Percentiles rank a stretch among this genome's conserved stretches.
Conservation (phyloP, 495 filamentous ascomycete genomes). For the Penicillium taxi region DNA sequence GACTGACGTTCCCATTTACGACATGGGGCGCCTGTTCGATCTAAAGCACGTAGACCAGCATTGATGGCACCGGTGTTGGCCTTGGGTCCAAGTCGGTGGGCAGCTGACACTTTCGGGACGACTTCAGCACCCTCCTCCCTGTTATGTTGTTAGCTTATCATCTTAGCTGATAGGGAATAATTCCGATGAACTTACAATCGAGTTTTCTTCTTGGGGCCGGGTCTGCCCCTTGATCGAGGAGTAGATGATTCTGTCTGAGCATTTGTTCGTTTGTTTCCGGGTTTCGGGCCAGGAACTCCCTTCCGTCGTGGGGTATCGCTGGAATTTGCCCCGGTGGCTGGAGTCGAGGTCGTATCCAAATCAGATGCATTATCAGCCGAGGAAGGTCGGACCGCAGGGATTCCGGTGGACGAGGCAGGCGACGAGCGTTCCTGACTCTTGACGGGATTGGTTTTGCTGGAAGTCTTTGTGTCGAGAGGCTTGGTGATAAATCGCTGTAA, state of each 20-base stretch:
- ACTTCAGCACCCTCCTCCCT: constrained; percentile 58
- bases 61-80: constrained; percentile 98
- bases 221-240: constrained; percentile 73
- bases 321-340: constrained; percentile 42
- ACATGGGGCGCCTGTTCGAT: constrained; percentile 82
- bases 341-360: constrained; percentile 47
- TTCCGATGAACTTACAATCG: constrained; percentile 54
- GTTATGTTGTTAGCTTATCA: constrained; percentile 14
- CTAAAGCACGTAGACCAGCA: constrained; percentile 85
- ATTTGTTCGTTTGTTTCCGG: constrained; percentile 52
- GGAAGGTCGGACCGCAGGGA: constrained; percentile 45
- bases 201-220: constrained; percentile 91
- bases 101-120: constrained; percentile 30
- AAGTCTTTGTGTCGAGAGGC: constrained; percentile 12
- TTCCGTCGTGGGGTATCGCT: constrained; percentile 49
- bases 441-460: constrained; percentile 26
- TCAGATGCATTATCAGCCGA: constrained; percentile 47
- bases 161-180: background rate
- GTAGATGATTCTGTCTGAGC: constrained; percentile 49
- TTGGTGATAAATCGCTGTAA: constrained; percentile 40
- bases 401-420: constrained; percentile 41
- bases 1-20: constrained; percentile 81
- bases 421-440: constrained; percentile 41
- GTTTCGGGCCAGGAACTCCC: constrained; percentile 49
- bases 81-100: constrained; percentile 88